These are phyloP conservation scores for Tolypocladium guangdongense DNA, from an alignment of 2,329 filamentous ascomycete species.

Conservation along the genomic window DNA sequence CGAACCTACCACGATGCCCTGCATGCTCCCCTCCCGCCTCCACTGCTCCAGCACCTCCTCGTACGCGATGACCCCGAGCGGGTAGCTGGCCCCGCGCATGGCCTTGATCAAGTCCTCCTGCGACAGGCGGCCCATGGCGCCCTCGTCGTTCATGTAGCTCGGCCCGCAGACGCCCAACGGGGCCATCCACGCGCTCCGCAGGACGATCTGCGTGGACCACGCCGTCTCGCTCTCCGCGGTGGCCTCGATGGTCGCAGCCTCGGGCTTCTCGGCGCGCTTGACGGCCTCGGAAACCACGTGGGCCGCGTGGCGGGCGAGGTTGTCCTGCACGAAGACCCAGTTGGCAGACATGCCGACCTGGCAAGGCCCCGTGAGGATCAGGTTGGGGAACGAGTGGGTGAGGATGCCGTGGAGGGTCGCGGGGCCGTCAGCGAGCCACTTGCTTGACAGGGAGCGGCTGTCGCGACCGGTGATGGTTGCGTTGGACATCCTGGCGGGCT, in stretches of 20 bases:
- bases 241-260: conserved; percentile 27
- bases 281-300: conserved; percentile 20
- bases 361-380: conserved; percentile 34
- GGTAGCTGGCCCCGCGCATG: conserved; percentile 15
- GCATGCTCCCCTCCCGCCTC: conserved; percentile 18
- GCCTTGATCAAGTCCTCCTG: conserved; percentile 20
- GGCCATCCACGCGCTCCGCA: conserved; percentile 26
- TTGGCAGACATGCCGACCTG: conserved; percentile 31
- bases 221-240: conserved; percentile 32
- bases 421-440: conserved; percentile 29
- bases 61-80: conserved; percentile 13
- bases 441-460: conserved; percentile 31
- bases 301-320: conserved; percentile 28
- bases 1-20: conserved; percentile 5
- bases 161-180: conserved; percentile 40
- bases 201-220: conserved; percentile 31
- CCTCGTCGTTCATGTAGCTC: conserved; percentile 39
- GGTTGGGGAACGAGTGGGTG: conserved; percentile 40
- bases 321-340: conserved; percentile 24
- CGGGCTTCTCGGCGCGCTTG: conserved; percentile 7
- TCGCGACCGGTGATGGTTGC: conserved; percentile 28
- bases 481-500: conserved; percentile 8
- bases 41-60: conserved; percentile 15
- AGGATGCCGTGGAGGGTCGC: conserved; percentile 41
- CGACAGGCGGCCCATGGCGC: conserved; percentile 11